Base-by-base conservation (phyloP, 192 early-diverging fungal species). In the Geranomyces michiganensis region DNA sequence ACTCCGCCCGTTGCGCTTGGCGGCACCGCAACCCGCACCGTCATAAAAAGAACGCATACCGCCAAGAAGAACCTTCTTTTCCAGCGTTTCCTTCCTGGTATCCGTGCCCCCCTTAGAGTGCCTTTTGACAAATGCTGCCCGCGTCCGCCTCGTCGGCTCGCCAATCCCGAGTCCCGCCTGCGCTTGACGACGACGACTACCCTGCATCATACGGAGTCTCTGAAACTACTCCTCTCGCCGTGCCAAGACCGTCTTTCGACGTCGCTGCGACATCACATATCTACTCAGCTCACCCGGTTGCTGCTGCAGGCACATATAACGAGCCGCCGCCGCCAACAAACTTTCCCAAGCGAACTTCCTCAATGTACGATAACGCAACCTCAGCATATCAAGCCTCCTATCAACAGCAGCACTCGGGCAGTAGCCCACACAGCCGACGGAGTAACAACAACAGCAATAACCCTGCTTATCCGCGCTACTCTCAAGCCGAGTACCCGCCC, bases 281-380 rank as follows among this genome's bases (percentile, higher is more conserved):
- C n/a, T n/a, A n/a, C n/a, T n/a, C 36, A 41, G 36, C 36, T 41
- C 36, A 41, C n/a, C n/a, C n/a, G n/a, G n/a, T n/a, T n/a, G n/a
- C n/a, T n/a, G n/a, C n/a, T n/a, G n/a, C n/a, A n/a, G n/a, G n/a
- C 15, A 53, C 51, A n/a, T 53, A 26, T 7, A 53, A n/a, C 24
- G 4, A n/a, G 19, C 51, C 51, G 51, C 15, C 51, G 51, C 51
- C 51, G 51, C 58, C 31, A 8, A 7, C 24, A 60, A 26, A 60
- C 19, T 60, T 32, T 60, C 51, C 58, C 2, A 33, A 27, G 26
- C 58, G 58, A 4, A 27, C 24, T 27, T 60, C 58, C 29, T 60
- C 58, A 2, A 60, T 60, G 58, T 60, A 60, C 26, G 58, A 60
- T 29, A 32, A 60, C 30, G 58, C 58, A 26, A 60, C 58, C 9